Evolutionary conservation across 2,329 filamentous ascomycete species (phyloP).

Genomic region (Colletotrichum sp.): DNA sequence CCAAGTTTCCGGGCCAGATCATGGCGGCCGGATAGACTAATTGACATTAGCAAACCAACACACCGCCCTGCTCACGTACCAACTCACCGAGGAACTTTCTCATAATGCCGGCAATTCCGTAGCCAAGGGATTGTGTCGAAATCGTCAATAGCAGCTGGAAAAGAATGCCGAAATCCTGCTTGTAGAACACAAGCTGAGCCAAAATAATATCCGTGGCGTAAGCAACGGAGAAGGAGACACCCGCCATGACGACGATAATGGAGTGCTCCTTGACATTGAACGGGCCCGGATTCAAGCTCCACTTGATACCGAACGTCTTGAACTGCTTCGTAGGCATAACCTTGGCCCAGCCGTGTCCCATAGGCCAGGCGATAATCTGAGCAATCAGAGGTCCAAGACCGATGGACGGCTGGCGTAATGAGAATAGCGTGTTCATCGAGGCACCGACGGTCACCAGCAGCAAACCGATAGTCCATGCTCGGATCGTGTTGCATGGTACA

Average conservation of each 20-base stretch:
- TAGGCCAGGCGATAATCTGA: constrained; percentile 68
- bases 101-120: constrained; percentile 73
- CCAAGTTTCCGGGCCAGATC: constrained; percentile 76
- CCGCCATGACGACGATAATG: constrained; percentile 74
- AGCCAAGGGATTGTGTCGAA: constrained; percentile 72
- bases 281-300: constrained; percentile 69
- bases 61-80: not conserved
- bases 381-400: constrained; percentile 65
- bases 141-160: constrained; percentile 73
- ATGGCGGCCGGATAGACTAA: constrained; percentile 70
- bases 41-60: not conserved
- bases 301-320: constrained; percentile 56
- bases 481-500: constrained; percentile 68
- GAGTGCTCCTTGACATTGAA: constrained; percentile 76
- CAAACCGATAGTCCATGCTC: constrained; percentile 69
- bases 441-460: constrained; percentile 61
- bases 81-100: constrained; percentile 63
- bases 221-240: constrained; percentile 71
- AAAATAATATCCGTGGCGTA: constrained; percentile 79
- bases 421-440: constrained; percentile 69
- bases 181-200: constrained; percentile 75
- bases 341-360: constrained; percentile 66
- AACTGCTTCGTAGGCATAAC: constrained; percentile 57
- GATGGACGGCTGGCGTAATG: constrained; percentile 66
- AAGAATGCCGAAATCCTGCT: constrained; percentile 68